Evolutionary conservation across 208 protist genomes (phyloP), one percentile per base, ranked within the genome.

Genomic region (Eutreptiella sp.): DNA sequence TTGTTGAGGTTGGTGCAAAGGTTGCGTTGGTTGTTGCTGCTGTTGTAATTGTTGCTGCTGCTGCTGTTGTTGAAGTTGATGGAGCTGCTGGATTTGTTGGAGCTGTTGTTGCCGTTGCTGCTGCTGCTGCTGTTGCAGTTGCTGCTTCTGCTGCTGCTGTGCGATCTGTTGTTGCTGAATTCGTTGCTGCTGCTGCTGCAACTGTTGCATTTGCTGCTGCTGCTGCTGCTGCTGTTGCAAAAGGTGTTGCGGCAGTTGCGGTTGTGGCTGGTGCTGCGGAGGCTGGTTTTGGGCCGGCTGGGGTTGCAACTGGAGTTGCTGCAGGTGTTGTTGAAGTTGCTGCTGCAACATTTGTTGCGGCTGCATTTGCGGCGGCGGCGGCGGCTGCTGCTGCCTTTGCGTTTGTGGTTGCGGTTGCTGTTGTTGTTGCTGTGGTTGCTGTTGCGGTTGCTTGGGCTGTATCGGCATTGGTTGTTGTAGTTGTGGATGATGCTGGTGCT

Each of bases 211-310:
- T n/a, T 39, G 36, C 36, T 39, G 36, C 36, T 39, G 36, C 36
- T 39, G 36, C 36, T 39, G 36, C 36, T 39, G 36, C 36, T 39
- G 36, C 36, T 39, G 36, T n/a, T 39, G 36, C 36, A 19, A n/a
- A 11, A 19, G 36, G 14, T 39, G 36, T n/a, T 39, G 36, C 36
- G 11, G 36, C 36, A 19, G 36, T n/a, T 39, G 36, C 36, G 11
- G 36, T n/a, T 39, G 36, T n/a, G 11, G 36, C 36, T 39, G 36
- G 14, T 39, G 36, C 36, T 39, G 36, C 36, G 11, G 36, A 11
- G 11, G 36, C 36, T 39, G 36, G 14, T 39, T 11, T n/a, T 39
- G 36, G 14, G 11, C 14, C 36, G 11, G 36, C 36, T 39, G 36
- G 14, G 11, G 36, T n/a, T 39, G 36, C 36, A 19, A n/a, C 36